Conservation (phyloP, 2,329 filamentous ascomycete genomes). For the Macroventuria anomochaeta region DNA sequence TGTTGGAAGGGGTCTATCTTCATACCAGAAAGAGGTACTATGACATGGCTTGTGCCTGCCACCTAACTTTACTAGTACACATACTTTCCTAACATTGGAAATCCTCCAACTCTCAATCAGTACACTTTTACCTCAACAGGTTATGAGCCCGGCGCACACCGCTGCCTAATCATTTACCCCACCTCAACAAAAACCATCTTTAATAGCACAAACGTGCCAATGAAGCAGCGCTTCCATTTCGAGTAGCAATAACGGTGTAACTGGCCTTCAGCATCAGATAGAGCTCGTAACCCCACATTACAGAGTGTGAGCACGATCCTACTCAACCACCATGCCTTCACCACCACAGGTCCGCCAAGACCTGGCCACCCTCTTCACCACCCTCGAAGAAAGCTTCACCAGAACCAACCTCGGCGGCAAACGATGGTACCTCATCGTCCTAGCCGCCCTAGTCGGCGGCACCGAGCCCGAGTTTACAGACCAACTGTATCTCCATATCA, state of each 20-base stretch:
- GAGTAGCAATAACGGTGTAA: neutral
- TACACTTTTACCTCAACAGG: too few species aligned
- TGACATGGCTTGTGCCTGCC: too few species aligned
- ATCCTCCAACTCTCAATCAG: too few species aligned
- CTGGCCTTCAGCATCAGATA: neutral
- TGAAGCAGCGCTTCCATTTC: neutral
- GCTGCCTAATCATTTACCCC: too few species aligned
- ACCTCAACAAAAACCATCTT: too few species aligned
- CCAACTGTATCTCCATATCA: conserved; percentile 65
- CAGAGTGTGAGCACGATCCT: too few species aligned
- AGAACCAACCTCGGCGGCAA: conserved; percentile 50
- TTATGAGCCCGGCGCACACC: too few species aligned
- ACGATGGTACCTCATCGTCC: conserved; percentile 55
- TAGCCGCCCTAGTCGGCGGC: conserved; percentile 57
- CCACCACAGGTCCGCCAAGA: neutral
- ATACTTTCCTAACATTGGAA: too few species aligned
- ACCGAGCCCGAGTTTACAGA: conserved; percentile 60
- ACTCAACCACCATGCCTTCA: neutral
- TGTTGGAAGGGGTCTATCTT: too few species aligned
- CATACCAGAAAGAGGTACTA: too few species aligned
- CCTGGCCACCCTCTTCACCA: neutral
- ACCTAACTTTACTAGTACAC: too few species aligned
- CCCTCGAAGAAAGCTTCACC: conserved; percentile 21
- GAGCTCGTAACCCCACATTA: too few species aligned
- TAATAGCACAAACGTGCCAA: neutral